Evolutionary conservation across 371 early-diverging fungal genomes (phyloP).

Genomic region (Mucor velutinosus): DNA sequence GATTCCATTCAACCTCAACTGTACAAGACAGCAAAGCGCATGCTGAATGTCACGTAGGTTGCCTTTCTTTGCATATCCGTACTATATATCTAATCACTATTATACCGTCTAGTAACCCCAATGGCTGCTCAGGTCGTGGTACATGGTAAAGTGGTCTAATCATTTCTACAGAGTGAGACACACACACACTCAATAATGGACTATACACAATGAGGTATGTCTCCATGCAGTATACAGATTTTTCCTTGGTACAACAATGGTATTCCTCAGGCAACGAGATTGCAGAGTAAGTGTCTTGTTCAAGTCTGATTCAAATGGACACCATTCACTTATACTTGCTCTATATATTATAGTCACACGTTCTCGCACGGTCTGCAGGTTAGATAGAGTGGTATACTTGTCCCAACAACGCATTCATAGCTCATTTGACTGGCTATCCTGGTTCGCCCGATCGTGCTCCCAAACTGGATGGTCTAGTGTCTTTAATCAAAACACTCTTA

Average conservation of each 20-base stretch:
- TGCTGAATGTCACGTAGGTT: slow-evolving; percentile 44
- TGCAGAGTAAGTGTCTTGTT: slow-evolving; percentile 42
- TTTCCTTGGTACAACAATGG: slow-evolving; percentile 67
- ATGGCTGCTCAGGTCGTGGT: slow-evolving; percentile 62
- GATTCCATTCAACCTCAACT: slow-evolving; percentile 65
- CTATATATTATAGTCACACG: slow-evolving; percentile 47
- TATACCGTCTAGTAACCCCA: slow-evolving; percentile 46
- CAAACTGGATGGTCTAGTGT: slow-evolving; percentile 34
- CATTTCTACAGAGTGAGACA: no score
- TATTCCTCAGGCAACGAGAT: slow-evolving; percentile 72
- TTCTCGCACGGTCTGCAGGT: slow-evolving; percentile 68
- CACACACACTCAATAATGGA: no score
- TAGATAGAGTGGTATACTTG: no score
- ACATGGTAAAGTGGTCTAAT: slow-evolving; percentile 15
- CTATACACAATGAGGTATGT: slow-evolving; percentile 54
- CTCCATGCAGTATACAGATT: slow-evolving; percentile 67
- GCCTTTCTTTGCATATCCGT: not conserved
- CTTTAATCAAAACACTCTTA: slow-evolving; percentile 44
- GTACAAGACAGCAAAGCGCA: slow-evolving; percentile 32
- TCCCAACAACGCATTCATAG: slow-evolving; percentile 10
- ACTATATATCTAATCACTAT: not conserved
- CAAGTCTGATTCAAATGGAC: not conserved
- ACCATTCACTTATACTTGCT: no score
- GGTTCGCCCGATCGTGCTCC: slow-evolving; percentile 41
- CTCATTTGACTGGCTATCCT: slow-evolving; percentile 52